A percentile compares a stretch with the other conserved stretches of the same genome.
Conservation (phyloP, 2,329 filamentous ascomycete genomes). For the Curvularia lunata region DNA sequence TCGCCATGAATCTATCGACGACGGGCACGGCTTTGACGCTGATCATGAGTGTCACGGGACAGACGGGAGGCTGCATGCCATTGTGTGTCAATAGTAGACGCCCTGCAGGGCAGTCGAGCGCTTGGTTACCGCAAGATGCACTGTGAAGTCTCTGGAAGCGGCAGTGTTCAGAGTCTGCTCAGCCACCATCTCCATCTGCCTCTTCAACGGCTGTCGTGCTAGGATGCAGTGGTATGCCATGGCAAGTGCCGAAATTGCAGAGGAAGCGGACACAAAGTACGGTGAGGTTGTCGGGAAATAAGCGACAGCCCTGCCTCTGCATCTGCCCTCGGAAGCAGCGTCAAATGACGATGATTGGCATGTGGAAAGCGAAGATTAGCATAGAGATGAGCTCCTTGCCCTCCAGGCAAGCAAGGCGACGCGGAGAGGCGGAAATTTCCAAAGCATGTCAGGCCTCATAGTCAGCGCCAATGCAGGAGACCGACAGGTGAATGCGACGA, state of each 20-base stretch:
- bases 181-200: slow-evolving; percentile 46
- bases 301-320: slow-evolving; percentile 34
- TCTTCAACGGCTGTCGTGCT: slow-evolving; percentile 47
- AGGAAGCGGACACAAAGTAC: slow-evolving; percentile 26
- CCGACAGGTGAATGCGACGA: slow-evolving; percentile 42
- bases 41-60: slow-evolving; percentile 40
- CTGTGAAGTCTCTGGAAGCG: slow-evolving; percentile 30
- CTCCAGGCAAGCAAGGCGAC: slow-evolving; percentile 45
- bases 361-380: slow-evolving; percentile 27
- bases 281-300: slow-evolving; percentile 35
- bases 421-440: slow-evolving; percentile 30
- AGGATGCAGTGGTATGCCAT: slow-evolving; percentile 36
- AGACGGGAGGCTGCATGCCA: slow-evolving; percentile 47
- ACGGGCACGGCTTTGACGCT: slow-evolving; percentile 38
- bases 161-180: slow-evolving; percentile 36
- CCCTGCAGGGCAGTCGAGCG: slow-evolving; percentile 39
- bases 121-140: slow-evolving; percentile 41
- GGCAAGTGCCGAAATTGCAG: slow-evolving; percentile 34
- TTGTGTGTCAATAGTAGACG: slow-evolving; percentile 40
- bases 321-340: slow-evolving; percentile 32
- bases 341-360: slow-evolving; percentile 44
- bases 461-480: slow-evolving; percentile 46
- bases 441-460: slow-evolving; percentile 36
- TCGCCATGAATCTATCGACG: slow-evolving; percentile 40
- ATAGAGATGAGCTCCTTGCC: slow-evolving; percentile 26